These are phyloP conservation scores for Sonneratia caseolaris DNA, from an alignment of 345 rosid genomes.

Conservation along the genomic window DNA sequence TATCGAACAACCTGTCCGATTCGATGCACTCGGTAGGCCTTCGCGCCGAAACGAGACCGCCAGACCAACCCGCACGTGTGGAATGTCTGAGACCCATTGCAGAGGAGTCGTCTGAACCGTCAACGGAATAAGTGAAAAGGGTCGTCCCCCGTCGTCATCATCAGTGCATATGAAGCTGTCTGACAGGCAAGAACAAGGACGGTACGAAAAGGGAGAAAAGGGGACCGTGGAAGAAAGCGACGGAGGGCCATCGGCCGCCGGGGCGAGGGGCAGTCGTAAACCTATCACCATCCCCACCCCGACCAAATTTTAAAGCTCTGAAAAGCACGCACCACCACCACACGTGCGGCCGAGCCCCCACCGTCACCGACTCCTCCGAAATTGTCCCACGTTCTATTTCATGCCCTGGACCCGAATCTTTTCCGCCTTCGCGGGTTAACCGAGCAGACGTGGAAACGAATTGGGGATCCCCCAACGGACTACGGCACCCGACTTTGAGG, in stretches of 20 bases:
- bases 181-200: not conserved
- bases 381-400: not conserved
- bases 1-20: too few relatives aligned
- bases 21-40: not conserved
- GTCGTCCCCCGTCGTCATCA: too few relatives aligned
- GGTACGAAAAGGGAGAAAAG: not conserved
- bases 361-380: not conserved
- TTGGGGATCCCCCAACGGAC: too few relatives aligned
- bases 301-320: not conserved
- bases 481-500: too few relatives aligned
- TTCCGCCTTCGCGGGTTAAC: too few relatives aligned
- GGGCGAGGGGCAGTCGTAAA: not conserved
- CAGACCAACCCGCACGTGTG: not conserved
- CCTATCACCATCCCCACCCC: not conserved
- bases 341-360: slow-evolving; percentile 4
- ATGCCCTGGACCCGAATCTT: not conserved
- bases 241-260: too few relatives aligned
- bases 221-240: not conserved
- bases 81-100: not conserved
- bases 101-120: not conserved
- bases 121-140: too few relatives aligned
- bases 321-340: not conserved
- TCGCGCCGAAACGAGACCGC: not conserved
- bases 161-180: not conserved
- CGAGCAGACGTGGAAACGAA: too few relatives aligned